A percentile compares a stretch with the other conserved stretches of the same genome.
phyloP scores from a whole-genome alignment of 2,329 filamentous ascomycete species.

The Lachnellula subtilissima region DNA sequence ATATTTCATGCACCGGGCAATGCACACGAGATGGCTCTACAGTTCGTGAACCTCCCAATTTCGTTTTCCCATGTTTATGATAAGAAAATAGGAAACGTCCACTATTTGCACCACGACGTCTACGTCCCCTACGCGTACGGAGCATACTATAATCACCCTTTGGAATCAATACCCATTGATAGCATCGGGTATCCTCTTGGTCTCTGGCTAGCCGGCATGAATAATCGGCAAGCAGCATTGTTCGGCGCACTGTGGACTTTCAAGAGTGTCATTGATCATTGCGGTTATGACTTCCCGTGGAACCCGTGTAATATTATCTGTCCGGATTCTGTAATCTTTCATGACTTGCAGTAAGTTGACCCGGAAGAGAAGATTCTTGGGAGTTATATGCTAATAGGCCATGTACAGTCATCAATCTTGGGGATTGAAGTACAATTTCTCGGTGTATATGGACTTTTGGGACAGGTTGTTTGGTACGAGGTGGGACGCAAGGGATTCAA shows the following conservation, averaged over 20 bases:
- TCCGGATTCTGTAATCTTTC: neutral
- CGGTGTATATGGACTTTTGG: neutral
- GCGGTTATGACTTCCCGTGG: constrained; percentile 85
- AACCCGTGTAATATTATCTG: constrained; percentile 53
- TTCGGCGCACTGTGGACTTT: constrained; percentile 84
- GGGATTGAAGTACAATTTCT: neutral
- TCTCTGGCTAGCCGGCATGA: constrained; percentile 76
- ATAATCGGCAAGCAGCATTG: constrained; percentile 71
- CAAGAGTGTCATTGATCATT: constrained; percentile 95
- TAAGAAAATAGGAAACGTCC: neutral
- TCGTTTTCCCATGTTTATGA: neutral
- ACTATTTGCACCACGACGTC: constrained; percentile 34
- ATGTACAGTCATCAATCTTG: neutral
- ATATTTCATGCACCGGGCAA: neutral
- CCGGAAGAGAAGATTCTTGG: neutral
- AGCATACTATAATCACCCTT: constrained; percentile 90
- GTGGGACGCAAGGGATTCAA: neutral
- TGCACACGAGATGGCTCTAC: neutral
- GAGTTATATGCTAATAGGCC: neutral
- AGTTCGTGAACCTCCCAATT: neutral
- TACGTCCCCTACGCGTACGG: constrained; percentile 95
- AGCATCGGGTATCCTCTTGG: constrained; percentile 79
- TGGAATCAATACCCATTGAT: constrained; percentile 87
- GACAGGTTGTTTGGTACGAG: neutral
- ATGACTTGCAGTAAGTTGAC: neutral